A percentile compares a stretch with the other conserved stretches of the same genome.
phyloP scores from a whole-genome alignment of 208 protist genomes.

The Porcisia hertigi region DNA sequence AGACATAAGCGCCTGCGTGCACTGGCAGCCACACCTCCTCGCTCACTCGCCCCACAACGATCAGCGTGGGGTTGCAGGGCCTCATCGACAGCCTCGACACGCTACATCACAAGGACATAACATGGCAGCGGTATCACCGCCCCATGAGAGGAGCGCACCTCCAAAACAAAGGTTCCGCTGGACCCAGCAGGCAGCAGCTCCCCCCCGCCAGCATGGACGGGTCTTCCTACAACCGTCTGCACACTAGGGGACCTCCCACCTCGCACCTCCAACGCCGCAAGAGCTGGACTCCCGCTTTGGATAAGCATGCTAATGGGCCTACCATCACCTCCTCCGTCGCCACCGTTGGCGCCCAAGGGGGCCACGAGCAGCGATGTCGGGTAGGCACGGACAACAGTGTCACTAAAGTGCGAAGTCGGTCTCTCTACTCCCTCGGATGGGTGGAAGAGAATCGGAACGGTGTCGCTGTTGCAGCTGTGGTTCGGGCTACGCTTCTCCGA shows the following conservation, averaged over 20 bases:
- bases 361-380: conserved; percentile 24
- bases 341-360: not conserved
- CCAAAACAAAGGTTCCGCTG: conserved; percentile 20
- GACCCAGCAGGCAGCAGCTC: not conserved
- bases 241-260: not conserved
- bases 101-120: conserved; percentile 27
- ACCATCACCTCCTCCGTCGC: not conserved
- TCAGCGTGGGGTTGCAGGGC: not conserved
- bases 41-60: not conserved
- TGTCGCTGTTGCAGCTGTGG: conserved; percentile 11
- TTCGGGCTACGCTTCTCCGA: not conserved
- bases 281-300: conserved; percentile 13
- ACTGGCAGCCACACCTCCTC: not conserved
- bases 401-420: conserved; percentile 4
- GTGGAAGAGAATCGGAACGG: conserved; percentile 11
- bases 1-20: not conserved
- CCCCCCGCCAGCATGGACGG: not conserved
- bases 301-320: conserved; percentile 15
- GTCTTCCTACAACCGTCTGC: not conserved
- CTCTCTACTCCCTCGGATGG: conserved; percentile 9
- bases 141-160: conserved; percentile 17
- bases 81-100: not conserved
- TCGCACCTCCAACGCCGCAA: conserved; percentile 19
- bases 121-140: conserved; percentile 20
- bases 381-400: conserved; percentile 12